Percentiles rank a stretch among this genome's conserved stretches.
These are phyloP conservation scores for Erigeron canadensis DNA, from an alignment of 129 eudicot genomes.

Conservation along the genomic window DNA sequence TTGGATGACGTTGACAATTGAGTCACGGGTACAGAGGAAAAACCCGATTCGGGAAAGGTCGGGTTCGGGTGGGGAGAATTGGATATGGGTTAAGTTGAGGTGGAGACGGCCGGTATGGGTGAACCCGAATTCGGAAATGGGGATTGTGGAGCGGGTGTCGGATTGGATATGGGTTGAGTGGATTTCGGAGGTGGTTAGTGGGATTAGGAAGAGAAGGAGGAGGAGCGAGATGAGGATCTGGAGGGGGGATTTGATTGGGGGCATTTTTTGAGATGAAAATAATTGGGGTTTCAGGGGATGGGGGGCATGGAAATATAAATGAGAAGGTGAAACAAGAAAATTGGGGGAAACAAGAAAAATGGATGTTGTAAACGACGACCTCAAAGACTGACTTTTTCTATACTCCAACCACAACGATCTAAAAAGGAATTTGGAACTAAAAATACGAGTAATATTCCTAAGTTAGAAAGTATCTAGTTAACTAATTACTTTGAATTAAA, in stretches of 20 bases:
- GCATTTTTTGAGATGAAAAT: constrained; percentile 18
- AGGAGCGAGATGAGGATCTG: background rate
- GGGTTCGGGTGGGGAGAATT: constrained; percentile 34
- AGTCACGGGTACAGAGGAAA: constrained; percentile 45
- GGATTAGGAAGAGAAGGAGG: constrained; percentile 3
- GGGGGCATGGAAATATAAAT: constrained; percentile 9
- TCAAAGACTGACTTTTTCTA: no score
- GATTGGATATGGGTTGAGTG: constrained; percentile 45
- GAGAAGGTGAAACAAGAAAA: background rate
- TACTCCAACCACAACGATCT: no score
- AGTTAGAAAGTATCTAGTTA: no score
- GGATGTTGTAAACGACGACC: no score
- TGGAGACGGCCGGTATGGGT: constrained; percentile 51
- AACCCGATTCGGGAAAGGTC: constrained; percentile 47
- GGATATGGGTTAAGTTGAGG: constrained; percentile 42
- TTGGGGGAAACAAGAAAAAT: background rate
- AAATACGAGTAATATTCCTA: no score
- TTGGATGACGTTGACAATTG: constrained; percentile 44
- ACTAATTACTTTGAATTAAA: no score
- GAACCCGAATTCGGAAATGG: constrained; percentile 54
- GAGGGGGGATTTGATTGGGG: background rate
- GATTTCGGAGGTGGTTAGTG: constrained; percentile 41
- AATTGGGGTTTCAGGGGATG: constrained; percentile 13
- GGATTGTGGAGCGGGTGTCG: constrained; percentile 44
- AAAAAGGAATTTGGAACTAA: no score